Evolutionary conservation across 805 yeast genomes (phyloP).

Genomic region (Sungouiozyma intestinalis): DNA sequence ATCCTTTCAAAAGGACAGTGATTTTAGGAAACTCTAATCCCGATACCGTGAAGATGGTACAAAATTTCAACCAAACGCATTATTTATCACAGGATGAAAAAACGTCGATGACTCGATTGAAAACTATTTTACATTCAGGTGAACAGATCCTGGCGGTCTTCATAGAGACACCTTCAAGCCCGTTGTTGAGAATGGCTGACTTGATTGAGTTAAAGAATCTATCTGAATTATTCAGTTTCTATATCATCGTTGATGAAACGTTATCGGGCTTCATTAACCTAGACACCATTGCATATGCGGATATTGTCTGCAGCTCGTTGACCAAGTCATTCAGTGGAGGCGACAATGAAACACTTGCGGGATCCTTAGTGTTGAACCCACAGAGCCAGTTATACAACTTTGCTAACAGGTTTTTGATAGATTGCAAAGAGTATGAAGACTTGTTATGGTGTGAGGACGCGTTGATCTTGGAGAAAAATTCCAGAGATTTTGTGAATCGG

Average conservation of each 20-base stretch:
- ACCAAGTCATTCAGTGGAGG: slow-evolving; percentile 93
- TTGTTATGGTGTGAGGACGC: slow-evolving; percentile 89
- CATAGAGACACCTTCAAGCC: slow-evolving; percentile 93
- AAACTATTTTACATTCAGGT: slow-evolving; percentile 48
- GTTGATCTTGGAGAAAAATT: slow-evolving; percentile 80
- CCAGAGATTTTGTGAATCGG: slow-evolving; percentile 73
- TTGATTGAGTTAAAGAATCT: slow-evolving; percentile 51
- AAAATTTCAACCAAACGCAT: slow-evolving; percentile 85
- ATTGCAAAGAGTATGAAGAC: slow-evolving; percentile 55
- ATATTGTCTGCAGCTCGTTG: slow-evolving; percentile 73
- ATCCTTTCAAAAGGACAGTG: slow-evolving; percentile 49
- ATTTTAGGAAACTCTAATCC: slow-evolving; percentile 96
- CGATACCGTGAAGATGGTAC: slow-evolving; percentile 76
- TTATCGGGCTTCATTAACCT: slow-evolving; percentile 84
- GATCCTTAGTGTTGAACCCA: slow-evolving; percentile 73
- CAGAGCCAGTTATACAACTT: slow-evolving; percentile 38
- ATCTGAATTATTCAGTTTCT: slow-evolving; percentile 61
- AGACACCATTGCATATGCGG: slow-evolving; percentile 73
- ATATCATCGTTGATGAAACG: slow-evolving; percentile 86
- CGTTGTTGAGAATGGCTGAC: slow-evolving; percentile 80
- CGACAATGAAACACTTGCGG: slow-evolving; percentile 84
- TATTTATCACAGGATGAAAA: slow-evolving; percentile 79
- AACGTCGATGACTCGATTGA: slow-evolving; percentile 45
- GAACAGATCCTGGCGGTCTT: slow-evolving; percentile 66
- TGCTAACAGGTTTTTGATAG: slow-evolving; percentile 30